Evolutionary conservation across 495 filamentous ascomycete species (phyloP), one percentile per base, ranked within the genome.

Genomic region (Paragyromitra xinjiangensis): DNA sequence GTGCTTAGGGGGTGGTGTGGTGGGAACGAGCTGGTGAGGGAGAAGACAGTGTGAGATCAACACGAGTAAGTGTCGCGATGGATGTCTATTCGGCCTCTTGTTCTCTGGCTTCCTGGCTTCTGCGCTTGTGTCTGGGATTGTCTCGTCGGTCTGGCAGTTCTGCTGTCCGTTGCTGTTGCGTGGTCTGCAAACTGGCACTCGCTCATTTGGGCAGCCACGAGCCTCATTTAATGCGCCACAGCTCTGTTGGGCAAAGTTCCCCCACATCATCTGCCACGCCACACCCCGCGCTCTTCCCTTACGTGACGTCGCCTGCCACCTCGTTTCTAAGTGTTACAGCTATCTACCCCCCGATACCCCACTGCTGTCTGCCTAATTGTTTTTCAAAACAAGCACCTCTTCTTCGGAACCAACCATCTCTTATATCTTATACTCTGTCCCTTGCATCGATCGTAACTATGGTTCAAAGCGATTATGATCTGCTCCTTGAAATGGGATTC

Each of bases 401-500:
- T 63, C n/a, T 34, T 50, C 9, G 1, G 42, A 79, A 79, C 29
- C 74, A 71, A 67, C 68, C 24, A 37, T 34, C 55, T 56, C 58
- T 58, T 40, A 67, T 61, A 72, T 64, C 59, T 40, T 44, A 44
- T 51, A 51, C 44, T 44, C 61, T 19, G 61, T 67, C 44, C 67
- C 51, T 78, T 73, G 61, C 55, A 79, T 78, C 77, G 22, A 78
- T 70, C 61, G 37, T 16, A 79, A 73, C 53, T 61, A 81, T 81
- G 80, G 79, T 67, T 67, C 79, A 81, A 50, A 56, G 58, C 64
- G 79, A 88, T 78, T 77, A 94, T 92, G 91, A 87, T 87, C 16
- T 84, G 85, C 91, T 99, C 82, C 82, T 96, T 79, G 94, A 96
- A 68, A 98, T 98, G 94, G 95, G 95, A 81, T 99, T 99, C 78